A percentile compares a stretch with the other conserved stretches of the same genome.
Evolutionary conservation across 495 filamentous ascomycete genomes (phyloP).

Genomic region (Penicillium argentinense): DNA sequence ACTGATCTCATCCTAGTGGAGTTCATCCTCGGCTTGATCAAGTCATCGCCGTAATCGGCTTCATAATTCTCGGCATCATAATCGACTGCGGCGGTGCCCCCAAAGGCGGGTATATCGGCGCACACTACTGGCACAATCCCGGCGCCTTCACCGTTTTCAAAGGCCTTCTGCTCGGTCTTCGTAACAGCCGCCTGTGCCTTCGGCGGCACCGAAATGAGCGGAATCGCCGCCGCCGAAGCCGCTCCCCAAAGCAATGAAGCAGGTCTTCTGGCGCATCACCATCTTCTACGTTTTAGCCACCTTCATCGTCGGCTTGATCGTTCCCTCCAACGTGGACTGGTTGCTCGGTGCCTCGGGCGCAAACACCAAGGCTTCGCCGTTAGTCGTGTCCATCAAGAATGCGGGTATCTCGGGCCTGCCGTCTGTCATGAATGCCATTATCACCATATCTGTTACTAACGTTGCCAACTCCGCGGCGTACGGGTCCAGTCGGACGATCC

Average conservation of each 20-base stretch:
- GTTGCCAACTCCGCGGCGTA: conserved; percentile 66
- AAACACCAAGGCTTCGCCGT: conserved; percentile 64
- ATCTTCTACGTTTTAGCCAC: conserved; percentile 74
- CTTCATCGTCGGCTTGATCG: conserved; percentile 70
- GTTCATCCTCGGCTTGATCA: conserved; percentile 46
- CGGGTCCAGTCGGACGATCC: conserved; percentile 62
- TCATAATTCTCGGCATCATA: conserved; percentile 71
- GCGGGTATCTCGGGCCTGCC: conserved; percentile 66
- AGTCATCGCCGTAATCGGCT: conserved; percentile 61
- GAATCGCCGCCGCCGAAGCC: conserved; percentile 71
- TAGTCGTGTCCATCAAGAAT: conserved; percentile 68
- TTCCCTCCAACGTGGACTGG: conserved; percentile 52
- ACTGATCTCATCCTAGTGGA: too few relatives aligned
- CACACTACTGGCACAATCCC: conserved; percentile 63
- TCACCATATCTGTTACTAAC: conserved; percentile 66
- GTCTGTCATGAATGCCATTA: conserved; percentile 73
- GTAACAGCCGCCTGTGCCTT: conserved; percentile 75
- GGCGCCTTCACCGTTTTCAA: conserved; percentile 71
- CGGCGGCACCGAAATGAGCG: conserved; percentile 69
- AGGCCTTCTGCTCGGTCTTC: conserved; percentile 71
- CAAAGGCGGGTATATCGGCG: conserved; percentile 57
- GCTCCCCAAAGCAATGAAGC: conserved; percentile 66
- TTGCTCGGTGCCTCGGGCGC: conserved; percentile 45
- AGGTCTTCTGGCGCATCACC: conserved; percentile 75
- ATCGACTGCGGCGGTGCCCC: conserved; percentile 67